Evolutionary conservation across 805 yeast genomes (phyloP).

Genomic region (Starmerella floricola): DNA sequence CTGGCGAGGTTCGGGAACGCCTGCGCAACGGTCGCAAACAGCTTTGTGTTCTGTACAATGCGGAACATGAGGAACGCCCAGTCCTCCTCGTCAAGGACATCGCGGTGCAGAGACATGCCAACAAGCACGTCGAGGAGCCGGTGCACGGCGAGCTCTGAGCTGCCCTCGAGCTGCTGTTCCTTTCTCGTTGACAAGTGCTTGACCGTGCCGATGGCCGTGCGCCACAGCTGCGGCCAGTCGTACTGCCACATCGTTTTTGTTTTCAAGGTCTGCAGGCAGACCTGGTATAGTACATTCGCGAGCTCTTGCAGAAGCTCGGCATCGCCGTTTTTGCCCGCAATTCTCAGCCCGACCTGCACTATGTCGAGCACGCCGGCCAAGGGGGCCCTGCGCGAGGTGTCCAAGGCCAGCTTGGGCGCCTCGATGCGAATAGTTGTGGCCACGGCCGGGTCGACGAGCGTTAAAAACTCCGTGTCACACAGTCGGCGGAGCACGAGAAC

Average conservation of each 20-base stretch:
- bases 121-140: constrained; percentile 23
- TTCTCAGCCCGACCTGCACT: constrained; percentile 27
- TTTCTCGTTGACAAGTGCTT: constrained; percentile 19
- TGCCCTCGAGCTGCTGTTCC: no score
- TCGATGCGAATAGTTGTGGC: constrained; percentile 16
- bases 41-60: constrained; percentile 23
- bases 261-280: constrained; percentile 16
- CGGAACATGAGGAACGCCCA: constrained; percentile 28
- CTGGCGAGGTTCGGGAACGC: constrained; percentile 16
- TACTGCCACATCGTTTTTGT: constrained; percentile 20
- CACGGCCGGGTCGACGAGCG: constrained; percentile 10
- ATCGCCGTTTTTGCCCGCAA: constrained; percentile 20
- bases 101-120: constrained; percentile 27
- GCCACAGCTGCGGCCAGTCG: constrained; percentile 33
- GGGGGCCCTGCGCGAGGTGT: constrained; percentile 22
- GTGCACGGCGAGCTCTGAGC: constrained; percentile 1
- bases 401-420: constrained; percentile 15
- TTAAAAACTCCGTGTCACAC: constrained; percentile 21
- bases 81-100: constrained; percentile 25
- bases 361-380: constrained; percentile 30
- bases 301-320: constrained; percentile 25
- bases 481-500: constrained; percentile 26
- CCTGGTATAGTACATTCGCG: constrained; percentile 22
- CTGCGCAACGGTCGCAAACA: constrained; percentile 19
- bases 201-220: constrained; percentile 25